Base-by-base conservation (phyloP, 495 filamentous ascomycete genomes). In the Neurospora pannonica region DNA sequence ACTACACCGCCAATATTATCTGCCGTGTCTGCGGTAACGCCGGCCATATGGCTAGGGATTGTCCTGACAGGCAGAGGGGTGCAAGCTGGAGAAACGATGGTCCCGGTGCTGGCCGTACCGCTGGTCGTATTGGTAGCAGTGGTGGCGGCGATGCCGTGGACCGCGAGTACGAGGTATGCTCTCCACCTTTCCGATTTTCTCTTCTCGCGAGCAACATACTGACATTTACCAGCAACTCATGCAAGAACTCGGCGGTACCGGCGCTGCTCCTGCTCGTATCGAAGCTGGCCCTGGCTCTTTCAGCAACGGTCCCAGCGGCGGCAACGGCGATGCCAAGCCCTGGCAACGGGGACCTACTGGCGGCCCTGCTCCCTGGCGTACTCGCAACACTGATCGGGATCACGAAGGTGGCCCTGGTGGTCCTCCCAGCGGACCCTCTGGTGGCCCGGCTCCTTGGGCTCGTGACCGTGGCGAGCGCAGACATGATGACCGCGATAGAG, bases 1-100 rank as follows among this genome's bases (percentile, higher is more conserved):
- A 99, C 83, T 98, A 92, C 84, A 98, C 97, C 34, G 94, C 97
- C 78, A 97, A 94, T 81, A 98, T 98, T 83, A 99, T 99, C 82
- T 99, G 97, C 86, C 95, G 96, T 76, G 93, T 97, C 79, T 99
- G 97, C 84, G 97, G 97, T 62, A 83, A 83, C 70, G 81, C 81
- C 24, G 83, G 83, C 24, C 83, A 84, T 48, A 83, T 84, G 80
- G 82, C 83, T 36, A 78, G 83, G 38, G 83, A 84, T 85, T 99
- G 96, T 86, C 93, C 94, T 31, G 94, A 98, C 79, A 89, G 94
- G 79, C 93, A 95, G 83, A 89, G 93, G 79, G 96, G 96, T 80
- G 89, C 89, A 37, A 94, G 93, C 81, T 98, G 93, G 94, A 94
- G 95, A 74, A 97, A 97, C 77, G 89, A 90, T 74, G 88, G 86